These are phyloP conservation scores for Exophiala sp. DNA, from an alignment of 2,329 filamentous ascomycete species.

Conservation along the genomic window DNA sequence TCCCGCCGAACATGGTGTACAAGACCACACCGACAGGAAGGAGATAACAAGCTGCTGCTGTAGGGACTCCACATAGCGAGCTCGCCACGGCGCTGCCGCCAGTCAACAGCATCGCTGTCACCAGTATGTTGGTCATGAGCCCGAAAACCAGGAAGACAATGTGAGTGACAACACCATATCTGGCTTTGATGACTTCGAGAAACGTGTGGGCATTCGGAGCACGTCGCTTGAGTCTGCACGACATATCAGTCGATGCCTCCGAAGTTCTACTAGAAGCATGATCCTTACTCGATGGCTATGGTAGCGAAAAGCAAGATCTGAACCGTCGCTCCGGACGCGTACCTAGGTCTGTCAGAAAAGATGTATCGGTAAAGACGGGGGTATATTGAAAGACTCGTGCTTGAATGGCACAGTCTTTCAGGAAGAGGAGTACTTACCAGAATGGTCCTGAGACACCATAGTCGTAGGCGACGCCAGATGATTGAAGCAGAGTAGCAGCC, in stretches of 20 bases:
- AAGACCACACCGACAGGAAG: conserved; percentile 75
- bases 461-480: conserved; percentile 74
- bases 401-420: too few relatives aligned
- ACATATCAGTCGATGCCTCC: conserved; percentile 61
- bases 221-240: conserved; percentile 63
- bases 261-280: neutral
- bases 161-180: conserved; percentile 72
- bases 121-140: conserved; percentile 78
- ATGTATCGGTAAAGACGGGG: too few relatives aligned
- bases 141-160: conserved; percentile 78
- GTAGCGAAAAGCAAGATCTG: conserved; percentile 89
- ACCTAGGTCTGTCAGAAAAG: too few relatives aligned
- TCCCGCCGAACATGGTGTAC: conserved; percentile 62
- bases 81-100: conserved; percentile 74
- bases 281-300: conserved; percentile 67
- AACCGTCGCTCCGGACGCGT: conserved; percentile 79
- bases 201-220: conserved; percentile 84
- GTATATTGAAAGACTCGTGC: too few relatives aligned
- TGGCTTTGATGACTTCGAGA: conserved; percentile 75
- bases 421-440: too few relatives aligned
- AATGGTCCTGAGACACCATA: conserved; percentile 68
- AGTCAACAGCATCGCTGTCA: conserved; percentile 84
- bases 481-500: conserved; percentile 53
- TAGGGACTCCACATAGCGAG: conserved; percentile 69
- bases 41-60: conserved; percentile 78